Percentiles rank a stretch among this genome's conserved stretches.
phyloP scores from a whole-genome alignment of 2,329 filamentous ascomycete genomes.

The Ophiocordyceps sinensis region DNA sequence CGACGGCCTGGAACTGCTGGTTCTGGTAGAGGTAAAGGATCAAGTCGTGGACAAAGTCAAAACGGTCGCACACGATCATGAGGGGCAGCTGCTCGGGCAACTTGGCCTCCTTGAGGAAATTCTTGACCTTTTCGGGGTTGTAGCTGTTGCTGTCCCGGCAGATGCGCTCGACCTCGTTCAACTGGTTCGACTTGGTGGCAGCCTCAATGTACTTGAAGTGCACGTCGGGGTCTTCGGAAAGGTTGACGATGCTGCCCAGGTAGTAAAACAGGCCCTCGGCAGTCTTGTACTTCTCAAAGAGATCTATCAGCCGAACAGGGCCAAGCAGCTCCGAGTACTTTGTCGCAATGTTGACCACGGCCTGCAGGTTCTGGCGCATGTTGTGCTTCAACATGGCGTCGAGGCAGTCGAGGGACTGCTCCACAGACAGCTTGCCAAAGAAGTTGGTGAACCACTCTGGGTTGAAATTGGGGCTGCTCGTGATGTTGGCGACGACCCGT shows the following conservation, averaged over 20 bases:
- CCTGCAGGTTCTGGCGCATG: constrained; percentile 91
- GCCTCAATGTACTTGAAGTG: constrained; percentile 99
- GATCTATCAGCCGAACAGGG: constrained; percentile 72
- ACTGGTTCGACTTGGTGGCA: constrained; percentile 82
- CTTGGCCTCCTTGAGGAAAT: constrained; percentile 95
- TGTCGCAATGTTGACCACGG: constrained; percentile 88
- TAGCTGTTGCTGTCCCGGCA: constrained; percentile 86
- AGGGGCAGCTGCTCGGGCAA: constrained; percentile 85
- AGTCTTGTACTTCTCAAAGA: constrained; percentile 96
- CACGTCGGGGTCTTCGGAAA: constrained; percentile 89
- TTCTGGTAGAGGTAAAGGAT: constrained; percentile 97
- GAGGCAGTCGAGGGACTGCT: constrained; percentile 85
- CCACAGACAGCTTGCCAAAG: constrained; percentile 89
- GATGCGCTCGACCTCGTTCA: constrained; percentile 93
- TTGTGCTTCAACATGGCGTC: constrained; percentile 95
- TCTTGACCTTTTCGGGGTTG: constrained; percentile 94
- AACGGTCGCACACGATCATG: constrained; percentile 98
- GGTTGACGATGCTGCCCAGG: constrained; percentile 91
- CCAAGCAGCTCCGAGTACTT: constrained; percentile 96
- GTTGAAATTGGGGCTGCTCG: constrained; percentile 70
- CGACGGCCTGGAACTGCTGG: constrained; percentile 97
- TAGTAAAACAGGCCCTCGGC: constrained; percentile 97
- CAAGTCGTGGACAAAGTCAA: constrained; percentile 95
- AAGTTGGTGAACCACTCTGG: constrained; percentile 84
- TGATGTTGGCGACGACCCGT: constrained; percentile 73